Evolutionary conservation across 345 rosid species (phyloP).

Genomic region (Bruguiera sexangula): DNA sequence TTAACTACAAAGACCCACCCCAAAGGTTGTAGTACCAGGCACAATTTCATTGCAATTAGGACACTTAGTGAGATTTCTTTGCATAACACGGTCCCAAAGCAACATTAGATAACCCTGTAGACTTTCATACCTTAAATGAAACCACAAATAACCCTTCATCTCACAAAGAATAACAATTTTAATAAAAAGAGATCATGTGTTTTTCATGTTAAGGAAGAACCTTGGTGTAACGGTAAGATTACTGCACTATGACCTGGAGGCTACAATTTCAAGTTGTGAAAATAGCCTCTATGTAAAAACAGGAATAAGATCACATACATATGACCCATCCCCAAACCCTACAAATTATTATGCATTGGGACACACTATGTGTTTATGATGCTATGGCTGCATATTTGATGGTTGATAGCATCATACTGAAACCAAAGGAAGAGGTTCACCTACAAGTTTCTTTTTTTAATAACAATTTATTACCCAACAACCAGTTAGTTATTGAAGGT

Average conservation of each 20-base stretch:
- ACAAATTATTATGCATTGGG: not conserved
- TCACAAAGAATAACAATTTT: not conserved
- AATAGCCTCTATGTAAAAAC: too few species aligned
- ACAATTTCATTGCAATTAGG: not conserved
- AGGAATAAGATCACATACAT: too few species aligned
- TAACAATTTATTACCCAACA: too few species aligned
- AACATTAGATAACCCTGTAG: not conserved
- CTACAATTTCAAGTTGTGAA: too few species aligned
- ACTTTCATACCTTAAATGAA: not conserved
- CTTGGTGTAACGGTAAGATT: too few species aligned
- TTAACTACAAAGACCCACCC: not conserved
- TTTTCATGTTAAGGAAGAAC: too few species aligned
- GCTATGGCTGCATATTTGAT: not conserved
- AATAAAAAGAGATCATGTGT: too few species aligned
- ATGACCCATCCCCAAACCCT: too few species aligned
- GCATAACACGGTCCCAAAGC: not conserved
- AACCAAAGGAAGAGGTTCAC: not conserved
- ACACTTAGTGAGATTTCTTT: not conserved
- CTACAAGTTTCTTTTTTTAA: not conserved
- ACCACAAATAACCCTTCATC: not conserved
- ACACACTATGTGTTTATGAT: not conserved
- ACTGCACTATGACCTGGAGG: too few species aligned
- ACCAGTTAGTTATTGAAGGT: too few species aligned
- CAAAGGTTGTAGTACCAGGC: not conserved
- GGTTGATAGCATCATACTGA: not conserved